Conservation (phyloP, 179 eudicot genomes). For the Gypsophila paniculata region DNA sequence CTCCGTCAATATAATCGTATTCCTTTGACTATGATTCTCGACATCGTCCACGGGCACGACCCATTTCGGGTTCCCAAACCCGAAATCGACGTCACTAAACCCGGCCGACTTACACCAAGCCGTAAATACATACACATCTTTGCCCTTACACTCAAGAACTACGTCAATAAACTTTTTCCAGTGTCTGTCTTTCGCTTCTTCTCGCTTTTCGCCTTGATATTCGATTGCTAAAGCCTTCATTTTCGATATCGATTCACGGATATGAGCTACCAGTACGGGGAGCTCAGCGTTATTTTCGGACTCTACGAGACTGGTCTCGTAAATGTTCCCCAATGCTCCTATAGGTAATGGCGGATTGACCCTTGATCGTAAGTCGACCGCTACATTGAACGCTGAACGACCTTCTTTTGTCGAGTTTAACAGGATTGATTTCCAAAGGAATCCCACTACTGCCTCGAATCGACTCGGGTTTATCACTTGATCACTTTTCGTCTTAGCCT, state of each 20-base stretch:
- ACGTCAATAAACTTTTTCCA: neutral
- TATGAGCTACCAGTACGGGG: conserved; percentile 1
- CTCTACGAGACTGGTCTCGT: neutral
- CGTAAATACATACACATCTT: neutral
- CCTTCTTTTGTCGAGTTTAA: neutral
- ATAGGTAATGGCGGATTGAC: neutral
- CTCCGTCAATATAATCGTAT: neutral
- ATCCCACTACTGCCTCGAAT: neutral
- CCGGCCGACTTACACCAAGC: conserved; percentile 5
- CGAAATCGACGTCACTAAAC: conserved; percentile 14
- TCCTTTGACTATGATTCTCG: neutral
- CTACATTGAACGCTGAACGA: neutral
- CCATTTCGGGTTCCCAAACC: conserved; percentile 12
- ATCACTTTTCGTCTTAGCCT: neutral
- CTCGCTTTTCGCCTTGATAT: conserved; percentile 4
- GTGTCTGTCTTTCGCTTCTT: neutral
- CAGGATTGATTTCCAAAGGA: neutral
- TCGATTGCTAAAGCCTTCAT: neutral
- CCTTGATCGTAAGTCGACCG: conserved; percentile 5
- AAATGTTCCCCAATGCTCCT: conserved; percentile 7
- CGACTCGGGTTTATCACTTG: conserved; percentile 14
- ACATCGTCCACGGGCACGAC: neutral
- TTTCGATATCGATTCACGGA: neutral
- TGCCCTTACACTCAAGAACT: neutral
- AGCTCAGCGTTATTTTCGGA: neutral